Conservation (phyloP, 2,329 filamentous ascomycete genomes). For the Cadophora sp. region DNA sequence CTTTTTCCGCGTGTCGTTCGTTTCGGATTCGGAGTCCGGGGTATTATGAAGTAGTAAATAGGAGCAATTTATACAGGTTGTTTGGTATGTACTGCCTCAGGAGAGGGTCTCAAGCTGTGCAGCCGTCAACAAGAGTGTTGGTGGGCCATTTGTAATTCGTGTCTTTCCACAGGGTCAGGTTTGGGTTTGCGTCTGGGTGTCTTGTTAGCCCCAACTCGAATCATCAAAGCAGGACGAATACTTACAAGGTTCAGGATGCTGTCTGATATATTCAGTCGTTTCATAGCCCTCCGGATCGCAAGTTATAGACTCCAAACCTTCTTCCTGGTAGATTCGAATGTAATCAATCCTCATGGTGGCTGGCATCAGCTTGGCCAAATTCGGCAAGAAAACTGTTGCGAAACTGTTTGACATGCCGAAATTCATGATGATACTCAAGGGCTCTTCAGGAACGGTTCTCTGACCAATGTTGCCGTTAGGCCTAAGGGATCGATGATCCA, state of each 20-base stretch:
- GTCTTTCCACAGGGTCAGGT: conserved; percentile 63
- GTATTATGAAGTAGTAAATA: conserved; percentile 25
- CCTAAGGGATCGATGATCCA: conserved; percentile 64
- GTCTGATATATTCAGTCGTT: conserved; percentile 70
- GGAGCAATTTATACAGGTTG: conserved; percentile 34
- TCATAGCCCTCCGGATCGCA: conserved; percentile 72
- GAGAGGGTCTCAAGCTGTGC: conserved; percentile 42
- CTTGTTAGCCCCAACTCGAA: conserved; percentile 23
- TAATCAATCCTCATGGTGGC: conserved; percentile 74
- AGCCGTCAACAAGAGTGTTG: conserved; percentile 66
- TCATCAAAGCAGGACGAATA: not conserved
- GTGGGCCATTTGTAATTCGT: conserved; percentile 65
- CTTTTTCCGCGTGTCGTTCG: conserved; percentile 35
- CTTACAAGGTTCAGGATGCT: conserved; percentile 64
- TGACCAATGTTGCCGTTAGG: conserved; percentile 75
- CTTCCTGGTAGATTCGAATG: conserved; percentile 73
- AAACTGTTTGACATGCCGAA: conserved; percentile 75
- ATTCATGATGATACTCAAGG: conserved; percentile 71
- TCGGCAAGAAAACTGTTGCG: conserved; percentile 63
- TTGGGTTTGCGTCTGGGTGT: conserved; percentile 57
- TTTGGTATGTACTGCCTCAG: conserved; percentile 3
- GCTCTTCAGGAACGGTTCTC: conserved; percentile 69
- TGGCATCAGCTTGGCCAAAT: conserved; percentile 61
- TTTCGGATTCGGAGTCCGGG: conserved; percentile 31
- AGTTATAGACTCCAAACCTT: conserved; percentile 61